Evolutionary conservation across 2,329 filamentous ascomycete species (phyloP), one percentile per base, ranked within the genome.

Genomic region (Didymella exigua): DNA sequence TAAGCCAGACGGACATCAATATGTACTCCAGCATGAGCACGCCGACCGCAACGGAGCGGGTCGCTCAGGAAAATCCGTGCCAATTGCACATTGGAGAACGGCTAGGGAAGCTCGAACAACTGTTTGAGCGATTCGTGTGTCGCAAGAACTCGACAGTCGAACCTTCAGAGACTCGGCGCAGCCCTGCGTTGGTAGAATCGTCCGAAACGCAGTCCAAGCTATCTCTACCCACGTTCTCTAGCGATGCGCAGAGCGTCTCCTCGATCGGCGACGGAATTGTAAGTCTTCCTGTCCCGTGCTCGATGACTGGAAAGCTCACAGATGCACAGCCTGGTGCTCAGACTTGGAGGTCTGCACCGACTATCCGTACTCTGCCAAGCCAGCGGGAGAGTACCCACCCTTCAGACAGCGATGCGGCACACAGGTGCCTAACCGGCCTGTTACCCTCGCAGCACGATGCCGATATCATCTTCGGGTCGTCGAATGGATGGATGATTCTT

Each of bases 41-140:
- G 11, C 38, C 59, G 11, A 40, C 33, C 48, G 48, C 54, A 42
- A 16, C 63, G 26, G 62, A 65, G 24, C 56, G 45, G 47, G 41
- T 53, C 38, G 62, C 58, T 9, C 63, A 66, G 33, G 62, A 63
- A 10, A 58, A 55, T 33, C 44, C 62, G 19, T 73, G 71, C 48
- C 51, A 65, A 13, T 42, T 63, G n/a, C 71, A 74, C 37, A 65
- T 73, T 29, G 65, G 67, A 21, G 71, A 75, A 50, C 61, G 70
- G 30, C 60, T 74, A 4, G 58, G 59, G 51, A 75, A 73, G 55
- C 58, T 75, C 18, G 72, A 75, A 38, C 69, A 71, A 27, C 58
- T 75, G 2, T 74, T 75, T 34, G 72, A 75, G 37, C 66, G 61
- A 47, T 74, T 73, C 40, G 70, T 72, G 13, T 73, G 70, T 60